Conservation (phyloP, 768 basidiomycete genomes). For the Leccinum longicurvipes region DNA sequence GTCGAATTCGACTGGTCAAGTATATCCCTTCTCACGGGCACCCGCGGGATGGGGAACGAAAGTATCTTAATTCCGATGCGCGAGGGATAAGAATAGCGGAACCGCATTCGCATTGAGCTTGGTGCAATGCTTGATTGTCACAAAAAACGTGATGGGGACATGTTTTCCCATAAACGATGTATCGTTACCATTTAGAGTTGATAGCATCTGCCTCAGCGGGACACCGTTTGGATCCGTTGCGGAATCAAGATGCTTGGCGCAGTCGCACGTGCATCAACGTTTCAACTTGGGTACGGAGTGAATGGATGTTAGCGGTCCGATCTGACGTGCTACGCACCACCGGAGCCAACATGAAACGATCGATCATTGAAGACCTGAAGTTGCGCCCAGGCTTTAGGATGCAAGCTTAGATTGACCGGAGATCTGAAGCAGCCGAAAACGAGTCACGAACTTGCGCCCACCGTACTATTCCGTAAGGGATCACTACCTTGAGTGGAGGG, state of each 20-base stretch:
- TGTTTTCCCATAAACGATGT: background rate
- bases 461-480: too few species aligned
- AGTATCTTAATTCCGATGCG: background rate
- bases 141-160: background rate
- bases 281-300: background rate
- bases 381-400: background rate
- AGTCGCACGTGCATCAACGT: background rate
- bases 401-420: background rate
- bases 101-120: too few species aligned
- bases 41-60: too few species aligned
- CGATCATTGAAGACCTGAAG: conserved; percentile 1
- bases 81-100: background rate
- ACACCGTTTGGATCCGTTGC: conserved; percentile 1
- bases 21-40: background rate
- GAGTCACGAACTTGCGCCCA: too few species aligned
- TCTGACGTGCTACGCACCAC: background rate
- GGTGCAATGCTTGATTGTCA: background rate
- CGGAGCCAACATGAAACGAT: conserved; percentile 1
- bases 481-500: too few species aligned
- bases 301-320: background rate
- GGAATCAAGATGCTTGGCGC: background rate
- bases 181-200: background rate
- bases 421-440: background rate
- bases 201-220: background rate
- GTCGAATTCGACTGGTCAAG: background rate